phyloP scores from a whole-genome alignment of 2,329 filamentous ascomycete genomes.

The Colletotrichum incanum region DNA sequence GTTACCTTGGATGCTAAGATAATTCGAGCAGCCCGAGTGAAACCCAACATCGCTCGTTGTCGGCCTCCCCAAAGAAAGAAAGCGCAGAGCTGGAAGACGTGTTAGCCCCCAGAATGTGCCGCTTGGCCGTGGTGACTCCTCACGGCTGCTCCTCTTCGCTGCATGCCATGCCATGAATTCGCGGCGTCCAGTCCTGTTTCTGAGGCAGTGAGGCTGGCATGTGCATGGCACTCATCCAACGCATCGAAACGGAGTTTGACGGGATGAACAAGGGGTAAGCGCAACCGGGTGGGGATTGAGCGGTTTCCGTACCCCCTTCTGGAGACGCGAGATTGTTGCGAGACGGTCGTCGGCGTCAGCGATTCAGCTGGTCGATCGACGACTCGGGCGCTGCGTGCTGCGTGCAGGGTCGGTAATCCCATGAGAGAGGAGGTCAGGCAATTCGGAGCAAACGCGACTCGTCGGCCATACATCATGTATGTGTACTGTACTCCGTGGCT shows the following conservation, averaged over 20 bases:
- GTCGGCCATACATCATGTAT: not conserved
- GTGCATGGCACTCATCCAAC: constrained; percentile 20
- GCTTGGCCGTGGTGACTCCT: constrained; percentile 16
- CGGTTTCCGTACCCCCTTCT: constrained; percentile 20
- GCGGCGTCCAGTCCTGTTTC: constrained; percentile 18
- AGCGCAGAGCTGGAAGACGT: not conserved
- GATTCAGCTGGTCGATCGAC: constrained; percentile 31
- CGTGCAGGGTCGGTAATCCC: constrained; percentile 3
- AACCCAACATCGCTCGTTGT: not conserved
- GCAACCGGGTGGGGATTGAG: constrained; percentile 24
- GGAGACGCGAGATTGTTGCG: not conserved
- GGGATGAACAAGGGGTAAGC: constrained; percentile 1
- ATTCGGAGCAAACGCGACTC: constrained; percentile 2
- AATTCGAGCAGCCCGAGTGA: not conserved
- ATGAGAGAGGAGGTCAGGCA: not conserved
- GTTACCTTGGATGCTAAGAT: not conserved
- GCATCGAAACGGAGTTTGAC: constrained; percentile 20
- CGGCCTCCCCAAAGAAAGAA: not conserved
- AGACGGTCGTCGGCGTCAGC: constrained; percentile 29
- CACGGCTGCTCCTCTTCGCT: constrained; percentile 24
- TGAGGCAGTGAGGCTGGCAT: constrained; percentile 15
- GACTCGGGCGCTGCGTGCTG: constrained; percentile 18
- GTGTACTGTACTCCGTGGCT: not conserved
- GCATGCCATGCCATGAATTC: constrained; percentile 18
- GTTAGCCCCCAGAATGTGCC: constrained; percentile 4